These are phyloP conservation scores for Suhomyces coccinellae DNA, from an alignment of 1,139 yeast genomes.

Conservation along the genomic window DNA sequence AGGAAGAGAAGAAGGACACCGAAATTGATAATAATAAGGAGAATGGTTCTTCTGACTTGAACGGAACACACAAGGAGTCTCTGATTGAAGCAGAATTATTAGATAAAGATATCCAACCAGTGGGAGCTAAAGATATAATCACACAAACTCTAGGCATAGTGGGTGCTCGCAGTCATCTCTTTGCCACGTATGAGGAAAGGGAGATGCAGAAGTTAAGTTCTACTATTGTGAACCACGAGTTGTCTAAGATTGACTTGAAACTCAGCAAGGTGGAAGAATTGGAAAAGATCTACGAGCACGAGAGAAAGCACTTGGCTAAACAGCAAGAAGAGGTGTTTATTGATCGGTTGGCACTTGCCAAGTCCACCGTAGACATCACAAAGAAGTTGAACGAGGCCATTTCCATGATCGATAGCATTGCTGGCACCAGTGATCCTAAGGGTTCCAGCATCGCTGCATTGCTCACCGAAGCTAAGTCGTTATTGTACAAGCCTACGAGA, in stretches of 20 bases:
- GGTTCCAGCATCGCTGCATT: slow-evolving; percentile 25
- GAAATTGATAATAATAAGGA: neutral
- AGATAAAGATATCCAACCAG: slow-evolving; percentile 13
- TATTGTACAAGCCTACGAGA: slow-evolving; percentile 52
- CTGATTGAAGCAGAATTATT: neutral
- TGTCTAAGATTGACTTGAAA: slow-evolving; percentile 76
- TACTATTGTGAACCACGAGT: slow-evolving; percentile 66
- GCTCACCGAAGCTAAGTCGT: slow-evolving; percentile 49
- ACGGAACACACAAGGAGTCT: slow-evolving; percentile 8
- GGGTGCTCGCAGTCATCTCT: slow-evolving; percentile 81
- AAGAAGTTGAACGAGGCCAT: slow-evolving; percentile 49
- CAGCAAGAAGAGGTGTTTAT: slow-evolving; percentile 82
- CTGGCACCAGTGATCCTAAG: slow-evolving; percentile 9
- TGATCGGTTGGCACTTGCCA: slow-evolving; percentile 73
- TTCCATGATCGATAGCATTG: slow-evolving; percentile 29
- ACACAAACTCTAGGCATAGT: slow-evolving; percentile 61
- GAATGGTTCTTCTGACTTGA: slow-evolving; percentile 2
- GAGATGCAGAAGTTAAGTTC: slow-evolving; percentile 64
- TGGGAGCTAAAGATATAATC: slow-evolving; percentile 47
- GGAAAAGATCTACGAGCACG: slow-evolving; percentile 77
- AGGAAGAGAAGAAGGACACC: neutral
- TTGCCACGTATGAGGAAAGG: slow-evolving; percentile 81
- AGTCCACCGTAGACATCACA: slow-evolving; percentile 55
- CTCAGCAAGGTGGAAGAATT: slow-evolving; percentile 65
- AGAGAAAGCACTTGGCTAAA: slow-evolving; percentile 68